Percentiles rank a stretch among this genome's conserved stretches.
These are phyloP conservation scores for Alternaria hordeiaustralica DNA, from an alignment of 2,329 filamentous ascomycete species.

Conservation along the genomic window DNA sequence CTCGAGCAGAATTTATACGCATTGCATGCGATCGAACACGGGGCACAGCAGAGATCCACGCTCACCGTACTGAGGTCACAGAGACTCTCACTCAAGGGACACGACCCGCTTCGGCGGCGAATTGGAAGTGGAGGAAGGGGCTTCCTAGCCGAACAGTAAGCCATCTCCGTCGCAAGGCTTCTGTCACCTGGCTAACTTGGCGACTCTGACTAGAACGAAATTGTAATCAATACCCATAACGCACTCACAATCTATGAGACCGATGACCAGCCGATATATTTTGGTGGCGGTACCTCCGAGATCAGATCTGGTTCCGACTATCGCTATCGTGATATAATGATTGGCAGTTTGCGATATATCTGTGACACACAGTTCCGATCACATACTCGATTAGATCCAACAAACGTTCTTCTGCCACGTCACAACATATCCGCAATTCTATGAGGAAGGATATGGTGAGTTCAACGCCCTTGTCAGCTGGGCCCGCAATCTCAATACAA, in stretches of 20 bases:
- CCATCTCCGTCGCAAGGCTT: neutral
- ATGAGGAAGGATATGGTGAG: neutral
- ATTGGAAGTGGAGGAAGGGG: slow-evolving; percentile 46
- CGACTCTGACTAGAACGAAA: slow-evolving; percentile 9
- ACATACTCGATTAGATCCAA: neutral
- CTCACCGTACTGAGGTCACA: neutral
- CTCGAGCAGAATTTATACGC: neutral
- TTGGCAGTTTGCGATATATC: neutral
- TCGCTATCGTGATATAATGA: neutral
- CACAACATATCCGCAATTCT: neutral
- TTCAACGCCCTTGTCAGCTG: neutral
- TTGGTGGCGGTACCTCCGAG: neutral
- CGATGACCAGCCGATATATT: neutral
- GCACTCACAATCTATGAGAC: neutral
- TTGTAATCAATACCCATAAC: slow-evolving; percentile 9
- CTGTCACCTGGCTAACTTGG: slow-evolving; percentile 1
- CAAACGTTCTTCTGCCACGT: neutral
- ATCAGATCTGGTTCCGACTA: neutral
- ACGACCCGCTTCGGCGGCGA: slow-evolving; percentile 23
- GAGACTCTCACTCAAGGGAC: slow-evolving; percentile 3
- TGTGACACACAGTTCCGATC: neutral
- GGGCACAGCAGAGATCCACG: neutral
- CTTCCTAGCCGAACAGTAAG: slow-evolving; percentile 41
- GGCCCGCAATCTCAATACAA: neutral
- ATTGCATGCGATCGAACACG: neutral